Conservation (phyloP, 1,284 basidiomycete species). For the Boletus smithii region DNA sequence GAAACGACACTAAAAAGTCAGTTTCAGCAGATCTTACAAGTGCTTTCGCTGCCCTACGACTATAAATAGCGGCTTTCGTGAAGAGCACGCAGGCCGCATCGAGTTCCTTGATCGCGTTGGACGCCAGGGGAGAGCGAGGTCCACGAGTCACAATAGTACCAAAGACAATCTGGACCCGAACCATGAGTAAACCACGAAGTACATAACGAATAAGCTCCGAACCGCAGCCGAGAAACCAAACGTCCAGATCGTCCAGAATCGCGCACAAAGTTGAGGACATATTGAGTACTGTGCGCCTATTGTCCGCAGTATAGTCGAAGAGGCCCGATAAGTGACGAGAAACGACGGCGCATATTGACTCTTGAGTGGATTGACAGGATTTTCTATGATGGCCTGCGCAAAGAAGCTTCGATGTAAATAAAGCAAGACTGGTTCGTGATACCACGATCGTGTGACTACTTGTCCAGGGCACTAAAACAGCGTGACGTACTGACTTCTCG, state of each 20-base stretch:
- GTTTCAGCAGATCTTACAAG: conserved; percentile 42
- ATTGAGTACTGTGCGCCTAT: conserved; percentile 52
- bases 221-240: conserved; percentile 63
- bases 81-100: conserved; percentile 60
- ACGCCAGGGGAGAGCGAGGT: conserved; percentile 55
- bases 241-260: conserved; percentile 64
- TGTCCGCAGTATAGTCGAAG: conserved; percentile 55
- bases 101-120: conserved; percentile 58
- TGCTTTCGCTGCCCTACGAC: conserved; percentile 56
- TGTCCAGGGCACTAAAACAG: background rate
- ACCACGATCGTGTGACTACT: conserved; percentile 7
- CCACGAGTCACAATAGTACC: conserved; percentile 64
- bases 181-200: conserved; percentile 7
- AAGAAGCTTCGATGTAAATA: conserved; percentile 70
- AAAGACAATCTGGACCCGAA: conserved; percentile 51
- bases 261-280: conserved; percentile 49
- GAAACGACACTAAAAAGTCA: background rate
- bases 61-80: conserved; percentile 50
- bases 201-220: conserved; percentile 22
- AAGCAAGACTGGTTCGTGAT: conserved; percentile 49
- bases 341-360: conserved; percentile 62
- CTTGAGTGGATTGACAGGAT: conserved; percentile 56
- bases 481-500: conserved; percentile 52
- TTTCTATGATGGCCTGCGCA: conserved; percentile 63
- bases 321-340: conserved; percentile 57